These are phyloP conservation scores for Jatropha podagrica DNA, from an alignment of 441 rosid genomes.

Conservation along the genomic window DNA sequence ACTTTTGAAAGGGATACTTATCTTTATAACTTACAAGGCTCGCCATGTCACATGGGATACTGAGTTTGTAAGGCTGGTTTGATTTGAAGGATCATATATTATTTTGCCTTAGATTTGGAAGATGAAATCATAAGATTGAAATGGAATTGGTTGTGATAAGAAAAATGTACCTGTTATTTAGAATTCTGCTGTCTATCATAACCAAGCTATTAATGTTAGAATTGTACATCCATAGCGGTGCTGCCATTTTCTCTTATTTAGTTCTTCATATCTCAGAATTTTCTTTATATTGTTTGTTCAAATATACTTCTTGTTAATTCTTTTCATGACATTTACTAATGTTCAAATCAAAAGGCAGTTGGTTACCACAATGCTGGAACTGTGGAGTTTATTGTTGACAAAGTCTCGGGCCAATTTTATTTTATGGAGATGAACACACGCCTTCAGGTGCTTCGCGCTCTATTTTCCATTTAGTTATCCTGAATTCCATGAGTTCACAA, in stretches of 20 bases:
- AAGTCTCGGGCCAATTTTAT: constrained; percentile 72
- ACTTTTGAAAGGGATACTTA: background rate
- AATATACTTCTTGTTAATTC: background rate
- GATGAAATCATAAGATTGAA: background rate
- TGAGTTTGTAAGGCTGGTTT: background rate
- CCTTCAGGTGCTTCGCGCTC: constrained; percentile 66
- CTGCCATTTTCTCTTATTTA: constrained; percentile 3
- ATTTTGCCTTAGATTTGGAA: background rate
- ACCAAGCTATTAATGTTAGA: background rate
- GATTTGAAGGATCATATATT: background rate
- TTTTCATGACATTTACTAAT: constrained; percentile 27
- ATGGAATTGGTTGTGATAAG: constrained; percentile 6
- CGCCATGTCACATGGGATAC: background rate
- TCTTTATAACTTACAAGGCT: background rate
- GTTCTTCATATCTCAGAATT: background rate
- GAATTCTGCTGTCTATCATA: background rate
- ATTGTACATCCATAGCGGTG: background rate
- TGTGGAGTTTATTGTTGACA: constrained; percentile 94
- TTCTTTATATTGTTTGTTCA: background rate
- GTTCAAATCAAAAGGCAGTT: constrained; percentile 71
- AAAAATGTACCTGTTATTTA: background rate
- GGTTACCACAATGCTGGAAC: constrained; percentile 95
- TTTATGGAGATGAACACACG: constrained; percentile 99
- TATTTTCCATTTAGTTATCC: constrained; percentile 19
- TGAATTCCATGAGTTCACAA: constrained; percentile 18